A percentile compares a stretch with the other conserved stretches of the same genome.
Conservation (phyloP, 2,329 filamentous ascomycete species). For the Xylaria hypoxylon region DNA sequence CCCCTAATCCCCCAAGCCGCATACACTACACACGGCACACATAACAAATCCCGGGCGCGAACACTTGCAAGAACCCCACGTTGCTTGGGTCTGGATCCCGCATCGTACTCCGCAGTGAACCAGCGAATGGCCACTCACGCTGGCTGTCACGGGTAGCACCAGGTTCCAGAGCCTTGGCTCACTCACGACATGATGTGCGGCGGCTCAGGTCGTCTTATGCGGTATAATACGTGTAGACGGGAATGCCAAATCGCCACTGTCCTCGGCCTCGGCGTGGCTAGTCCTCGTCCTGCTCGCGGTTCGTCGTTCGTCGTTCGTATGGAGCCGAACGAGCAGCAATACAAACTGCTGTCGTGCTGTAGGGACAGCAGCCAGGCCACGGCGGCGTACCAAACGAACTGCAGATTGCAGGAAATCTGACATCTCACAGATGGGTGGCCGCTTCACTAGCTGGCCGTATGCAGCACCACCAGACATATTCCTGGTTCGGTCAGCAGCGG, state of each 20-base stretch:
- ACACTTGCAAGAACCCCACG: constrained; percentile 21
- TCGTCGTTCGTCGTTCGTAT: constrained; percentile 1
- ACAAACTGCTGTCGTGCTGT: too few relatives aligned
- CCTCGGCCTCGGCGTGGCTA: constrained; percentile 10
- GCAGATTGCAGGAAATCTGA: constrained; percentile 34
- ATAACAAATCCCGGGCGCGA: neutral
- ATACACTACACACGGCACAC: neutral
- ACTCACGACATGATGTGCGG: constrained; percentile 21
- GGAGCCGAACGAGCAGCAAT: neutral
- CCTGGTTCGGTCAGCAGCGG: constrained; percentile 26
- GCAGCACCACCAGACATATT: constrained; percentile 6
- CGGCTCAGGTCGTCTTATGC: constrained; percentile 24
- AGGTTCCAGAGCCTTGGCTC: constrained; percentile 37
- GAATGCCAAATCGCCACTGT: neutral
- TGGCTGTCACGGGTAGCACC: neutral
- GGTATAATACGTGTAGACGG: constrained; percentile 1
- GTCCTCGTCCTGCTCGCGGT: neutral
- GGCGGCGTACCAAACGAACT: constrained; percentile 10
- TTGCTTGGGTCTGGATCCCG: constrained; percentile 10
- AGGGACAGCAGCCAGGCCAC: neutral
- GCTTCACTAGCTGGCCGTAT: constrained; percentile 22
- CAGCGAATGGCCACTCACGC: constrained; percentile 22
- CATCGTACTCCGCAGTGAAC: constrained; percentile 17
- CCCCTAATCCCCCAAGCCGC: constrained; percentile 8
- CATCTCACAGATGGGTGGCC: constrained; percentile 31